Evolutionary conservation across 192 early-diverging fungal genomes (phyloP), one percentile per base, ranked within the genome.

Genomic region (Paraglomus occultum): DNA sequence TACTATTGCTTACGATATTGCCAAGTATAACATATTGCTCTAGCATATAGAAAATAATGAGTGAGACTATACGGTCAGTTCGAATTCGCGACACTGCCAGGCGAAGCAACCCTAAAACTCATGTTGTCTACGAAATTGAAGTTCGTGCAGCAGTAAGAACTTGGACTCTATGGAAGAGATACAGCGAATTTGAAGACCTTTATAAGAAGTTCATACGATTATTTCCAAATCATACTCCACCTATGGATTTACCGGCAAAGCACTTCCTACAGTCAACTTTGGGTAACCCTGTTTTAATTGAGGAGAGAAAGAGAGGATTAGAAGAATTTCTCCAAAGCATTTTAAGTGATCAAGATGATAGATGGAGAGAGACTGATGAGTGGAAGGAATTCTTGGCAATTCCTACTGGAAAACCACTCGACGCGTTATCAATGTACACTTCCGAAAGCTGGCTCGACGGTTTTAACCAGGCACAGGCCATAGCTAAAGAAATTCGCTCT

Each of bases 91-190:
- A 79, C 46, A 69, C 80, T 20, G 82, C 84, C 70, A 81, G 79
- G 8, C 76, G 89, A 44, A 48, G 72, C 15, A 64, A 74, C 47
- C 84, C 87, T 31, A 85, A 87, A 67, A 83, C 84, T 4, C 91
- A 91, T 76, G 86, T 84, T 9, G 87, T 83, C 15, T 96, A 91
- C 71, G 84, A 85, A 44, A 73, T 96, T 43, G 79, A 88, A 46
- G 81, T 96, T 11, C 84, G 88, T 61, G 91, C 88, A 0, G 87
- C 91, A 0, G 88, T 92, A 23, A 83, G 90, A 11, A 87, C 90
- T 10, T 96, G 94, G 94, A 85, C 81, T 0, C 87, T 95, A n/a
- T 92, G 89, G 89, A 92, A 90, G 69, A 87, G 89, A 8, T 91
- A 91, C 74, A 88, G 84, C 51, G 94, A 94, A 67, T 97, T 97